Base-by-base conservation (phyloP, 768 basidiomycete genomes). In the Trametes sanguinea region DNA sequence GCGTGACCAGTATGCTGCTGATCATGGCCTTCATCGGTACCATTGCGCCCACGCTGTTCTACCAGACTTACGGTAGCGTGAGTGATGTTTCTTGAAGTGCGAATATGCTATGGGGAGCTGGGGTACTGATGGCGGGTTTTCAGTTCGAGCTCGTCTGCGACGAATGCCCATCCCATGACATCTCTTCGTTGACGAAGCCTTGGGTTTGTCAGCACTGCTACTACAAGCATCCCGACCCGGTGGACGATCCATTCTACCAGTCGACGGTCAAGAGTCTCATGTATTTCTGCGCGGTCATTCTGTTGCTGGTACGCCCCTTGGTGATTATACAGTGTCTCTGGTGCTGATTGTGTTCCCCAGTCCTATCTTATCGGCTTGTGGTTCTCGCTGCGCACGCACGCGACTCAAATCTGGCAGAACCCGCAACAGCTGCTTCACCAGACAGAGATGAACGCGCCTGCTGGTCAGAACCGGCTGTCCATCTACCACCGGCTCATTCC, bases 11-110 rank as follows among this genome's bases (percentile, higher is more conserved):
- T 73, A 97, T 97, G 80, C 96, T 99, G 93, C 75, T 99, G 73
- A 98, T 99, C 76, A 98, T 98, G 96, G 97, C 97, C 11, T 93
- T 99, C 73, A 96, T 99, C 63, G 97, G 97, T 11, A 93, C 92
- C 2, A 79, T 99, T 60, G 86, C 94, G 0, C 97, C 97, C 2
- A 98, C 97, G 0, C 73, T 99, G 71, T 99, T 99, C 75, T 99
- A 99, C 76, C 95, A 98, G 74, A 95, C 90, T 9, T 99, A 96
- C 73, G 97, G 97, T 54, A 94, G 92, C 65, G 96, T 98, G 70
- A 76, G 94, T 83, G 16, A 35, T 39, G 42, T 58, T 27, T n/a
- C 30, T 22, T 4, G 35, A 16, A 7, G 9, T 37, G 6, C 11
- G 30, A 6, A 45, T 67, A 44, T 22, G 13, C 27, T 29, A 10